Evolutionary conservation across 2,329 filamentous ascomycete species (phyloP).

Genomic region (Gyromitra esculenta): DNA sequence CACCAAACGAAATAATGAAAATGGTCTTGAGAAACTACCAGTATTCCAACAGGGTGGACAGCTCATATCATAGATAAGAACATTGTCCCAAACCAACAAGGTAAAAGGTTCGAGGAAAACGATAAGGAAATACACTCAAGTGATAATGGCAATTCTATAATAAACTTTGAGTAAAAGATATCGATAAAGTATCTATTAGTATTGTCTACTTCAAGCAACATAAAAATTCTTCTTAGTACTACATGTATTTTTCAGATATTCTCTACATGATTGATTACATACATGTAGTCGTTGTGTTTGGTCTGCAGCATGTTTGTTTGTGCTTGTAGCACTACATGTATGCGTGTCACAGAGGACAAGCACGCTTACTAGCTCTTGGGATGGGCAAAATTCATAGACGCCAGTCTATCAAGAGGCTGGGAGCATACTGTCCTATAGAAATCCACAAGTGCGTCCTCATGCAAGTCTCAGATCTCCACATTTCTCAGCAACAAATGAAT

Average conservation of each 20-base stretch:
- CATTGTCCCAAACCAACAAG: not conserved
- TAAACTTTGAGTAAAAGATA: not conserved
- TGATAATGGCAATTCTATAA: not conserved
- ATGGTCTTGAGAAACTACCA: not conserved
- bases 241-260: not conserved
- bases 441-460: not conserved
- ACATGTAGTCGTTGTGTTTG: not conserved
- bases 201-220: not conserved
- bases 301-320: not conserved
- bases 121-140: not conserved
- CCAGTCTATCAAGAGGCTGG: not conserved
- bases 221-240: not conserved
- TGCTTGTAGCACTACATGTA: not conserved
- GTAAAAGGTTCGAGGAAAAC: not conserved
- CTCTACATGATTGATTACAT: not conserved
- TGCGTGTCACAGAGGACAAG: not conserved
- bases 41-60: not conserved
- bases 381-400: not conserved
- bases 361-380: not conserved
- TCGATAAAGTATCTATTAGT: not conserved
- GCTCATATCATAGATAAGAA: not conserved
- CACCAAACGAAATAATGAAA: not conserved
- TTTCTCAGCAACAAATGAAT: slow-evolving; percentile 1
- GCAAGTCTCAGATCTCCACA: not conserved
- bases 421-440: not conserved